Conservation (phyloP, 208 protist genomes). For the Spongospora subterranea region DNA sequence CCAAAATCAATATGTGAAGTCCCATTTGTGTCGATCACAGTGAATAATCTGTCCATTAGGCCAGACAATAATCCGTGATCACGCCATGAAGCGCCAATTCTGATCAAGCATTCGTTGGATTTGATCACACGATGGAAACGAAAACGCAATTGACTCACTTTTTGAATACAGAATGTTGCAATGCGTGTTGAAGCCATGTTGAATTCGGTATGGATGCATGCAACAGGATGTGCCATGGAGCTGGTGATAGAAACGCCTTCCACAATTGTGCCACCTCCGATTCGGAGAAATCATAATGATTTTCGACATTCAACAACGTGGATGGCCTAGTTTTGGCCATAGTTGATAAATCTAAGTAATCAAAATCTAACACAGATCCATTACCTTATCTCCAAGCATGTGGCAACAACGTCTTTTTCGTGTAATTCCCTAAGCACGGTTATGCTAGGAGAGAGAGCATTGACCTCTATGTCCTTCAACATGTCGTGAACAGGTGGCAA, state of each 20-base stretch:
- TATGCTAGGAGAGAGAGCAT: not conserved
- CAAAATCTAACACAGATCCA: not conserved
- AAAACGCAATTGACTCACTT: not conserved
- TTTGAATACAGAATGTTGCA: not conserved
- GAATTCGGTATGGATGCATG: slow-evolving; percentile 38
- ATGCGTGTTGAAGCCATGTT: not conserved
- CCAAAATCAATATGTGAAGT: slow-evolving; percentile 26
- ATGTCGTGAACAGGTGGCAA: not conserved
- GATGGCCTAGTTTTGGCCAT: too few species aligned
- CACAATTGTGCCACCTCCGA: not conserved
- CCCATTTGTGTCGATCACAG: not conserved
- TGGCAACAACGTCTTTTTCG: not conserved
- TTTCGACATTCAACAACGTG: not conserved
- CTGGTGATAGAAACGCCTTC: slow-evolving; percentile 29
- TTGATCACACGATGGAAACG: not conserved
- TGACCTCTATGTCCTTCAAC: not conserved
- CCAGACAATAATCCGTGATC: slow-evolving; percentile 36
- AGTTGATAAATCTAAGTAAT: not conserved
- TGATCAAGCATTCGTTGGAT: not conserved
- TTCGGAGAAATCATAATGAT: slow-evolving; percentile 26
- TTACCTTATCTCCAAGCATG: not conserved
- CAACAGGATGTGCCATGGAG: slow-evolving; percentile 51
- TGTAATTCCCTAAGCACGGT: not conserved
- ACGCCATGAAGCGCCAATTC: not conserved
- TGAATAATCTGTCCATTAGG: slow-evolving; percentile 25